Base-by-base conservation (phyloP, 208 protist species). In the Leishmania tropica region DNA sequence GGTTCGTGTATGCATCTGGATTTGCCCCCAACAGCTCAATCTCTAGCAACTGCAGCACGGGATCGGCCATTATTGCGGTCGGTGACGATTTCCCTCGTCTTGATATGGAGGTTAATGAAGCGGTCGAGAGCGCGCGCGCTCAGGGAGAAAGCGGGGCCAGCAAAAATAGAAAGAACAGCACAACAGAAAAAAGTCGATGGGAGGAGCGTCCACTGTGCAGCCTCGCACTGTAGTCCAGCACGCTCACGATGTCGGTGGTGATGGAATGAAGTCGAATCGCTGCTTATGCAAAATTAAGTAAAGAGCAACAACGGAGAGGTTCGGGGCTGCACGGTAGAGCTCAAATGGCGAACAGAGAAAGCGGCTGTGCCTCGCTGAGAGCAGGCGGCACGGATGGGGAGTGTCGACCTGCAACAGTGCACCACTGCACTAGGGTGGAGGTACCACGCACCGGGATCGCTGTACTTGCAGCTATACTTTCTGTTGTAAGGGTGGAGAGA, bases 31-130 rank as follows among this genome's bases (percentile, higher is more conserved):
- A 62, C 28, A 98, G 88, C 83, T 98, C 94, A 67, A 97, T 91
- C 80, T 97, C 94, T 45, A 95, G 85, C 68, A 98, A 80, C 85
- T 98, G 94, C 51, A 98, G 91, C 65, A 97, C 53, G 24, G 95
- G 93, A 48, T 97, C 84, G 2, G 88, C 62, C 90, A 94, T 94
- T 76, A 84, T 42, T 47, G 73, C 24, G 45, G 47, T 35, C 70
- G 54, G 70, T 47, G 11, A 28, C 24, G 11, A 21, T 53, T 7
- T 17, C 70, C 24, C 45, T 74, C 11, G 42, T 19, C 45, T 31
- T 6, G 10, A 15, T 74, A 24, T 21, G 28, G 35, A 3, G n/a
- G 13, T 58, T 8, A 47, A 7, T 15, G 7, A 37, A 64, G 7
- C 28, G 13, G 31, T 62, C 35, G 5, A 47, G 51, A 42, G 56